These are phyloP conservation scores for Apiospora marii DNA, from an alignment of 2,329 filamentous ascomycete genomes.

Conservation along the genomic window DNA sequence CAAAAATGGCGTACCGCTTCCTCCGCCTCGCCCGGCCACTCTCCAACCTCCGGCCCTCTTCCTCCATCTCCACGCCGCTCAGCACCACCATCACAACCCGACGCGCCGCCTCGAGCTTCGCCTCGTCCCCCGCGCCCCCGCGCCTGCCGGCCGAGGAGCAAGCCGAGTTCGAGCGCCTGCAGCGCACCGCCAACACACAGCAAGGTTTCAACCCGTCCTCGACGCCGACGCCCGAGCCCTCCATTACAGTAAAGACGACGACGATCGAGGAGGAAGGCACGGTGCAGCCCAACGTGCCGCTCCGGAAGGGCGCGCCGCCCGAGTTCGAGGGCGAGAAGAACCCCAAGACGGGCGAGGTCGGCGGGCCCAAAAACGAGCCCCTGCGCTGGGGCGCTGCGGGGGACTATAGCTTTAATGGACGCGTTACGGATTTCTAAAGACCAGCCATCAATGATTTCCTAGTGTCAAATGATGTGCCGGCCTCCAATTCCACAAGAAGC, in stretches of 20 bases:
- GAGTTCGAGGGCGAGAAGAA: constrained; percentile 95
- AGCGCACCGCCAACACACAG: constrained; percentile 62
- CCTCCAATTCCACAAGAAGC: not conserved
- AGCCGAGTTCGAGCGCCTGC: constrained; percentile 73
- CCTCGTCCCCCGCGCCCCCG: constrained; percentile 65
- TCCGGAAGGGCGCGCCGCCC: constrained; percentile 72
- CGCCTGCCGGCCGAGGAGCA: constrained; percentile 75
- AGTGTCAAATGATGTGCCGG: not conserved
- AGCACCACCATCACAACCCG: not conserved
- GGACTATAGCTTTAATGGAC: constrained; percentile 92
- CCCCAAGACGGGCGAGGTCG: constrained; percentile 93
- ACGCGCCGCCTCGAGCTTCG: constrained; percentile 21
- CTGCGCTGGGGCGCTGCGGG: constrained; percentile 81
- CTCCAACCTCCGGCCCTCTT: constrained; percentile 19
- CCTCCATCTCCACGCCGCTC: too few relatives aligned
- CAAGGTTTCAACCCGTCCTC: constrained; percentile 40
- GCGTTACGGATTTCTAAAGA: constrained; percentile 85
- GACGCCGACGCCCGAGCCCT: constrained; percentile 17
- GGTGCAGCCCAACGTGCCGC: constrained; percentile 45
- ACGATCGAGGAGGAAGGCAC: constrained; percentile 3
- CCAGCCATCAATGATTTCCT: not conserved
- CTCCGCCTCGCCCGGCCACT: constrained; percentile 19
- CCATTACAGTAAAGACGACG: constrained; percentile 25
- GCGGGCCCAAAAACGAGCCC: constrained; percentile 97
- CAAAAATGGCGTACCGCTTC: constrained; percentile 7